phyloP scores from a whole-genome alignment of 1,139 yeast species.

The Yamadazyma trypodendri region DNA sequence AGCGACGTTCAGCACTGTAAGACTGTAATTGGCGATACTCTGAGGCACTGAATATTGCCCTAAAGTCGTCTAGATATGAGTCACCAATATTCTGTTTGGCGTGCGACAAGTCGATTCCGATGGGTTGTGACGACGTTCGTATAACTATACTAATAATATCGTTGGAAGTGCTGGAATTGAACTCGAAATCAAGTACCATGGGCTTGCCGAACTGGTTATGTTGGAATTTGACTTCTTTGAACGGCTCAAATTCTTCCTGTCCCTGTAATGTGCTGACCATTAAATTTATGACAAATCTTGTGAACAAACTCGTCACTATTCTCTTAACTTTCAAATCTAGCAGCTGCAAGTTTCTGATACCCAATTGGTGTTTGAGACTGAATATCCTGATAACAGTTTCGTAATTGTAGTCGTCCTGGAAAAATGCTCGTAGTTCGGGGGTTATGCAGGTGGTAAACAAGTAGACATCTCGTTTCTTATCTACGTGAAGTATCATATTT shows the following conservation, averaged over 20 bases:
- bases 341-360: not conserved
- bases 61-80: constrained; percentile 40
- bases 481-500: not conserved
- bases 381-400: constrained; percentile 6
- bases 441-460: constrained; percentile 6
- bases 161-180: constrained; percentile 59
- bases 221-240: constrained; percentile 12
- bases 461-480: not conserved
- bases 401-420: constrained; percentile 8
- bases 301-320: constrained; percentile 3
- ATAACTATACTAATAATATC: constrained; percentile 48
- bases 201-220: constrained; percentile 42
- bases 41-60: constrained; percentile 40
- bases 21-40: constrained; percentile 1
- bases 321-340: constrained; percentile 1
- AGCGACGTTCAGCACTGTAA: constrained; percentile 33
- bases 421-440: constrained; percentile 3
- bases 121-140: constrained; percentile 23
- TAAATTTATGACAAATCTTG: constrained; percentile 2
- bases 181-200: constrained; percentile 22
- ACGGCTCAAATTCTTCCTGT: constrained; percentile 1
- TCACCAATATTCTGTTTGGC: constrained; percentile 40
- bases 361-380: not conserved
- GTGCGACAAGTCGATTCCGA: constrained; percentile 68
- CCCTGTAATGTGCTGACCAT: not conserved